phyloP scores from a whole-genome alignment of 108 stramenopile species.

The Skeletonema grethae region DNA sequence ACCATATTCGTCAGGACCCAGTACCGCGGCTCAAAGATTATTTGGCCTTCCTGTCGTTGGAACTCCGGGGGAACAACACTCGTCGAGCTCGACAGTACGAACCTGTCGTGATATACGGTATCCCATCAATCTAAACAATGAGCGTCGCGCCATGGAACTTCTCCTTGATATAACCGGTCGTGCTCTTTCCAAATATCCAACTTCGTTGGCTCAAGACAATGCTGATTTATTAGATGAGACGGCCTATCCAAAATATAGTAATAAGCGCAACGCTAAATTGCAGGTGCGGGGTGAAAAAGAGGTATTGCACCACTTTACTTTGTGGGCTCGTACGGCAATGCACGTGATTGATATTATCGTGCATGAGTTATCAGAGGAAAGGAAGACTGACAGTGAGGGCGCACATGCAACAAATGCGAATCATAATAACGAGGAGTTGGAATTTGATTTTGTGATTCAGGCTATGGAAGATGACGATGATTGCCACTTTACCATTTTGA shows the following conservation, averaged over 20 bases:
- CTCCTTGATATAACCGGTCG: slow-evolving; percentile 64
- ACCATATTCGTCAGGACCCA: slow-evolving; percentile 13
- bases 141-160: slow-evolving; percentile 73
- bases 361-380: slow-evolving; percentile 67
- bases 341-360: slow-evolving; percentile 77
- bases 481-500: slow-evolving; percentile 75
- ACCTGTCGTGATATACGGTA: slow-evolving; percentile 87
- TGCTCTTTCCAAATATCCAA: slow-evolving; percentile 77
- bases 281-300: slow-evolving; percentile 92
- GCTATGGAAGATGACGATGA: slow-evolving; percentile 80
- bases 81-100: slow-evolving; percentile 38
- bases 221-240: slow-evolving; percentile 64
- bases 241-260: slow-evolving; percentile 78
- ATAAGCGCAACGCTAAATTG: slow-evolving; percentile 86
- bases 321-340: slow-evolving; percentile 76
- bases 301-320: slow-evolving; percentile 83
- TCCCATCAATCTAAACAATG: slow-evolving; percentile 78
- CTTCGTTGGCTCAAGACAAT: slow-evolving; percentile 75
- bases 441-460: slow-evolving; percentile 67
- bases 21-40: slow-evolving; percentile 30
- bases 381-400: slow-evolving; percentile 18
- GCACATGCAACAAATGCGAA: not conserved
- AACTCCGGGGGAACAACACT: slow-evolving; percentile 19
- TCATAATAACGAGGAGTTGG: slow-evolving; percentile 36
- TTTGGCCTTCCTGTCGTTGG: slow-evolving; percentile 48